Base-by-base conservation (phyloP, 176 grass and related monocot species). In the Cenchrus purpureus region DNA sequence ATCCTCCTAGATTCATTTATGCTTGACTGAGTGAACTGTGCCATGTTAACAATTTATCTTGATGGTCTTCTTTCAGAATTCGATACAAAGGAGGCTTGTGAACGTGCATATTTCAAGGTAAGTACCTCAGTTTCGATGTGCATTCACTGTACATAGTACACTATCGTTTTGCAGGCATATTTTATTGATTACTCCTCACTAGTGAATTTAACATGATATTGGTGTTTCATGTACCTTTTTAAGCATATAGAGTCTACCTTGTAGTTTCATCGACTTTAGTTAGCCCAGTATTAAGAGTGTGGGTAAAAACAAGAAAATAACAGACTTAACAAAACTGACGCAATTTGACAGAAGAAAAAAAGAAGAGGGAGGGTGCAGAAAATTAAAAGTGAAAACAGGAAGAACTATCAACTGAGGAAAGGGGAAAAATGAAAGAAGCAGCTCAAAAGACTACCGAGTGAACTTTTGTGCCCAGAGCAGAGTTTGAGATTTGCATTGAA, bases 71-170 rank as follows among this genome's bases (percentile, higher is more conserved):
- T 89, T 14, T 82, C 77, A 98, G 97, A 98, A 80, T 98, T 92
- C 2, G 93, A 98, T 78, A 71, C 79, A 64, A 87, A 95, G 68
- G 91, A 94, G 79, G 93, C 91, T 80, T 98, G 91, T 73, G 97
- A 95, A 73, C 84, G 88, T 76, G 97, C 97, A 80, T 98, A 87
- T 85, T 95, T 92, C 86, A 98, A 98, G 93, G 97, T 87, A 63
- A 90, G 85, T 84, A 73, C 16, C 77, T n/a, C 64, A 74, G 56
- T 65, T 90, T n/a, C 69, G 69, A 34, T 76, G 59, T 60, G 55
- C 6, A 16, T 15, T 12, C 49, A 51, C 49, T 12, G 49, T 68
- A 5, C 71, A 66, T 31, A 56, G 17, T 81, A 25, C 25, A 25
- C 25, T 25, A 54, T 10, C 0, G 14, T 78, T 75, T 57, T 20